Evolutionary conservation across 2,329 filamentous ascomycete species (phyloP), one percentile per base, ranked within the genome.

Genomic region (Monascus ruber): DNA sequence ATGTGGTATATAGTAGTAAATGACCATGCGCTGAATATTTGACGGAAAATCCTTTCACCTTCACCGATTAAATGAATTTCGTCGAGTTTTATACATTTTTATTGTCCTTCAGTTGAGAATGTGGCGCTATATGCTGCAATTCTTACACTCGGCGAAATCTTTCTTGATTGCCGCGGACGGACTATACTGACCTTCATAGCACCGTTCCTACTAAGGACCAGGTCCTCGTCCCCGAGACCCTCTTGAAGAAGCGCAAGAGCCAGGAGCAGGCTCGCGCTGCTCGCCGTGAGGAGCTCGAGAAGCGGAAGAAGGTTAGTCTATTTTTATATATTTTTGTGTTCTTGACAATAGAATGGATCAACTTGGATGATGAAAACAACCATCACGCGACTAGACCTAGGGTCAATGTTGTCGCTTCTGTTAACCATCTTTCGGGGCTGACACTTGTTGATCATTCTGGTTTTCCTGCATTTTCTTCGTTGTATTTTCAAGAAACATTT

Each of bases 221-320:
- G 70, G 81, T 98, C 69, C 77, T 96, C 69, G 86, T 96, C 66
- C 91, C 91, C 58, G 91, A 98, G 85, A 98, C 91, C 61, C 85
- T 98, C 64, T 81, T 98, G 71, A 98, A 98, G 85, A 98, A 98
- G 86, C 85, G 91, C 77, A 98, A 98, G 87, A 86, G 80, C 70
- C 89, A 95, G 76, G 91, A 98, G 81, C 94, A 95, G 81, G 87
- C 88, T 68, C 85, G 88, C 69, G 88, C 91, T 69, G 85, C 89
- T 73, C 83, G 81, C 67, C 70, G 76, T 55, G 77, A 83, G 52
- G 84, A 85, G 62, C 68, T 79, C 53, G 77, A 87, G 71, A 84
- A 94, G 77, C 84, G 81, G 71, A 91, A 91, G 76, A 77, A 85
- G 76, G 91, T 96, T 69, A 68, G 85, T 79, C 35, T 28, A 39